These are phyloP conservation scores for Quercus tomentella DNA, from an alignment of 331 rosid species.

Conservation along the genomic window DNA sequence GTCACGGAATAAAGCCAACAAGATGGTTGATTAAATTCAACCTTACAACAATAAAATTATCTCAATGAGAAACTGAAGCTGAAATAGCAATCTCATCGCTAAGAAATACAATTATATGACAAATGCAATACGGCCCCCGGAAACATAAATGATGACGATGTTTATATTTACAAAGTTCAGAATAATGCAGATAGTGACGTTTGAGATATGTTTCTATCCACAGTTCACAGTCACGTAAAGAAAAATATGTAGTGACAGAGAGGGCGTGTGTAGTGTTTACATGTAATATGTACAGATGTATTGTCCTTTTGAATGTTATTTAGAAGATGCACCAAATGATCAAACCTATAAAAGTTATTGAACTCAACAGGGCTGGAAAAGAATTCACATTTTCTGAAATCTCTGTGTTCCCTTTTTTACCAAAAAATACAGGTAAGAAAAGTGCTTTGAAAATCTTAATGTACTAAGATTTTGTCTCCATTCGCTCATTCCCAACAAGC, in stretches of 20 bases:
- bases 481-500: not conserved
- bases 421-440: no score
- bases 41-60: slow-evolving; percentile 18
- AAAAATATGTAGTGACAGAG: not conserved
- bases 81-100: not conserved
- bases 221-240: not conserved
- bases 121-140: not conserved
- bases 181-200: not conserved
- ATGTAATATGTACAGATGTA: not conserved
- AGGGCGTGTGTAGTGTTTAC: not conserved
- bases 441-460: no score
- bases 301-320: not conserved
- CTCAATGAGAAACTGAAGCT: slow-evolving; percentile 19
- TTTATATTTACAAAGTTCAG: not conserved
- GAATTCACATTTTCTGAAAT: not conserved
- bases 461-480: no score
- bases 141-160: no score
- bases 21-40: no score
- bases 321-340: not conserved
- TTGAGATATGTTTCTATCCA: not conserved
- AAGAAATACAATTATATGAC: not conserved
- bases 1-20: no score
- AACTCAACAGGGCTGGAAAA: not conserved
- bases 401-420: no score
- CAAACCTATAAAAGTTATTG: not conserved